Evolutionary conservation across 331 rosid genomes (phyloP), one percentile per base, ranked within the genome.

Genomic region (Acacia pycnantha): DNA sequence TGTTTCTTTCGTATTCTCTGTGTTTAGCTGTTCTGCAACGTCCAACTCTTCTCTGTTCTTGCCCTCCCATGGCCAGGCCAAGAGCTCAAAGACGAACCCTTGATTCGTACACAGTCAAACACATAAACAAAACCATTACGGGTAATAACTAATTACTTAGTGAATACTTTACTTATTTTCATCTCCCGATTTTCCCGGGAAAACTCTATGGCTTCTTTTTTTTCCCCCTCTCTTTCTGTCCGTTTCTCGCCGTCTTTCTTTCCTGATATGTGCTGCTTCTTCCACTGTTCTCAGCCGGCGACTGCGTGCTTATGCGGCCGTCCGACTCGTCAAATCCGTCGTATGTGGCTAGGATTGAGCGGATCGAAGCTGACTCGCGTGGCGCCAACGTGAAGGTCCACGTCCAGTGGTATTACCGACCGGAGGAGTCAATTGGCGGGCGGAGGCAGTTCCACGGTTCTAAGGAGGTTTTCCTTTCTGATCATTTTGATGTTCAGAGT

Each of bases 361-460:
- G 92, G 89, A 94, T 96, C 90, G 99, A 94, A 76, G 96, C 97
- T 15, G 99, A 92, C 71, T 73, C 90, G 7, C 97, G 99, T 19
- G 99, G 99, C 18, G 86, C 91, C 14, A 94, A 94, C 89, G 99
- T 94, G 61, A 96, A 91, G 91, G 82, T 92, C 24, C 88, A 92
- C 24, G 97, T 94, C 4, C 92, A 93, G 21, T 96, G 99, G 99
- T 96, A 96, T 67, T 96, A 96, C 77, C 93, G 99, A 80, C 99
- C 99, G 70, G 99, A 96, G 92, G 99, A 96, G 85, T 96, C 99
- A 5, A 87, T 96, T 50, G 99, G 99, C 4, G 99, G 99, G 51
- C 97, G 99, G 77, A 85, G 99, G n/a, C 99, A 96, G 91, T 96
- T 96, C 61, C 98, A 96, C n/a, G 98, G 99, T 29, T 94, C 98